phyloP scores from a whole-genome alignment of 768 basidiomycete species.

The Trametes punicea region DNA sequence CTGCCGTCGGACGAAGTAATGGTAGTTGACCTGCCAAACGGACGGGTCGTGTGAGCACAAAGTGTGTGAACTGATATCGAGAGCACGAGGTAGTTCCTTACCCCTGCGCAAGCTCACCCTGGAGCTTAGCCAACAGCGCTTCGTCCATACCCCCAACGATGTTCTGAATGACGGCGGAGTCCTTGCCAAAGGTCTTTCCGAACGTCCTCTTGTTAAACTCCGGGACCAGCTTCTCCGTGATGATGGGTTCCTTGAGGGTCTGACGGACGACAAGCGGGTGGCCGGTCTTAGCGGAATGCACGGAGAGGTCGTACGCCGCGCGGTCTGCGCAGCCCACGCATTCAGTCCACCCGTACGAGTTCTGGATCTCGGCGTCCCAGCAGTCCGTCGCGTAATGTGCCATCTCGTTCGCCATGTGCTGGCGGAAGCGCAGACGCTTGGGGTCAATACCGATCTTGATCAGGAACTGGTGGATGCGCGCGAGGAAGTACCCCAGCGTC shows the following conservation, averaged over 20 bases:
- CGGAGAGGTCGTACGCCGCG: slow-evolving; percentile 92
- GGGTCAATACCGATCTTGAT: slow-evolving; percentile 89
- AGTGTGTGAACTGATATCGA: slow-evolving; percentile 11
- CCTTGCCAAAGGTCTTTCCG: slow-evolving; percentile 86
- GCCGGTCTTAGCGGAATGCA: slow-evolving; percentile 83
- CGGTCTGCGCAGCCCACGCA: slow-evolving; percentile 99
- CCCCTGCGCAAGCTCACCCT: slow-evolving; percentile 74
- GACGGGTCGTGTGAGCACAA: slow-evolving; percentile 19
- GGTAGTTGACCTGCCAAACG: slow-evolving; percentile 43
- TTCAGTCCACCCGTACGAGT: slow-evolving; percentile 92
- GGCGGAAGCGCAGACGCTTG: slow-evolving; percentile 82
- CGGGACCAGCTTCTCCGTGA: slow-evolving; percentile 74
- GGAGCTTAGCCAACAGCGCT: slow-evolving; percentile 57
- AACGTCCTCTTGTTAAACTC: slow-evolving; percentile 86
- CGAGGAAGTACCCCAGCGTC: slow-evolving; percentile 97
- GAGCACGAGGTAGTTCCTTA: slow-evolving; percentile 34
- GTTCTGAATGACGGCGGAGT: slow-evolving; percentile 65
- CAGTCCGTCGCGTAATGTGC: slow-evolving; percentile 99
- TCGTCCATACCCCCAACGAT: slow-evolving; percentile 66
- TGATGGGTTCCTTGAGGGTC: slow-evolving; percentile 78
- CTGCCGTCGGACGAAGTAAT: slow-evolving; percentile 60
- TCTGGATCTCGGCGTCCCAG: slow-evolving; percentile 99
- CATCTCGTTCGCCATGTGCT: slow-evolving; percentile 99
- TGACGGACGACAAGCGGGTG: slow-evolving; percentile 83
- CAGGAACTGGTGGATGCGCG: slow-evolving; percentile 86